phyloP scores from a whole-genome alignment of 805 yeast species.

The Metschnikowia kunwiensis region DNA sequence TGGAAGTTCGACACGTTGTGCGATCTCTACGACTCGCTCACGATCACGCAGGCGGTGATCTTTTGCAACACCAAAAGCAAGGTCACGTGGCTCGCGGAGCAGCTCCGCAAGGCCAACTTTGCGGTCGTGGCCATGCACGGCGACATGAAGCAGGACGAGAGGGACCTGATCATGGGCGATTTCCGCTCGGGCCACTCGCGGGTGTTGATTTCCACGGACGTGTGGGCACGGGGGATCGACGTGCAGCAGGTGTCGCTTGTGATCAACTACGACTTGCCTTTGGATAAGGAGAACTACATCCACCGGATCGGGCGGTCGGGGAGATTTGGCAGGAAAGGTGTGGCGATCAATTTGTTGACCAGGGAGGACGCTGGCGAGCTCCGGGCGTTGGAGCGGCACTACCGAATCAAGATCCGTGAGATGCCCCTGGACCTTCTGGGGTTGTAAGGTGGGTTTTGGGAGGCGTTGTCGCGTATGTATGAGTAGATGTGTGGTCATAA shows the following conservation, averaged over 20 bases:
- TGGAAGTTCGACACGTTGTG: slow-evolving; percentile 93
- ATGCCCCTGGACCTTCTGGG: slow-evolving; percentile 47
- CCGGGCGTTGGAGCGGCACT: slow-evolving; percentile 71
- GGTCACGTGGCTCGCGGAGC: slow-evolving; percentile 85
- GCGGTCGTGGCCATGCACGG: slow-evolving; percentile 97
- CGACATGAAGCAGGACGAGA: slow-evolving; percentile 91
- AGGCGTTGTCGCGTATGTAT: too few species aligned
- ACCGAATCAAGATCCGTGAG: slow-evolving; percentile 71
- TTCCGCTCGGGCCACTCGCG: slow-evolving; percentile 92
- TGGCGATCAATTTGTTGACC: slow-evolving; percentile 91
- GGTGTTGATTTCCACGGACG: slow-evolving; percentile 92
- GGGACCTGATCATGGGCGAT: slow-evolving; percentile 93
- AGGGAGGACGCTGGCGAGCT: slow-evolving; percentile 69
- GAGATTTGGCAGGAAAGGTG: slow-evolving; percentile 98
- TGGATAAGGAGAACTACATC: slow-evolving; percentile 90
- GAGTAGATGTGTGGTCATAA: too few species aligned
- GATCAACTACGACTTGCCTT: slow-evolving; percentile 91
- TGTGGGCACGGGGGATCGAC: slow-evolving; percentile 98
- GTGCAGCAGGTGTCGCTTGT: slow-evolving; percentile 97
- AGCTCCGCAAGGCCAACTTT: slow-evolving; percentile 76
- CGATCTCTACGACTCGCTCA: slow-evolving; percentile 90
- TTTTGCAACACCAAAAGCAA: slow-evolving; percentile 96
- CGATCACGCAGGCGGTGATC: slow-evolving; percentile 96
- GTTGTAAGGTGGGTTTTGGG: neutral
- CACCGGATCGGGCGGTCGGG: slow-evolving; percentile 99